phyloP scores from a whole-genome alignment of 306 rosid genomes.

The Phaseolus lunatus region DNA sequence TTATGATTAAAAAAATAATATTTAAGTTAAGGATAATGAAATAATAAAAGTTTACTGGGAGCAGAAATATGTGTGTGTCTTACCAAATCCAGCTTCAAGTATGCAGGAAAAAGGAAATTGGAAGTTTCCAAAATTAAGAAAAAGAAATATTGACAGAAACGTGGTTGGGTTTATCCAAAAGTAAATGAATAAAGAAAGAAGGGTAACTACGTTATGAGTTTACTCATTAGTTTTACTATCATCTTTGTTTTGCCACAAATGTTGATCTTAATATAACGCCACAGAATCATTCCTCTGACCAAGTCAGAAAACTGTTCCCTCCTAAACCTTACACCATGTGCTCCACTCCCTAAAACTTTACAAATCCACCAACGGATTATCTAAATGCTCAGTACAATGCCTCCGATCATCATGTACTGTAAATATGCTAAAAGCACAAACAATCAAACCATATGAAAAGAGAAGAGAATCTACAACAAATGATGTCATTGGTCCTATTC shows the following conservation, averaged over 20 bases:
- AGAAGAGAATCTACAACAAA: constrained; percentile 48
- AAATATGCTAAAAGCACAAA: constrained; percentile 35
- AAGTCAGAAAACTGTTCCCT: constrained; percentile 35
- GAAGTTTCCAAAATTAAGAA: neutral
- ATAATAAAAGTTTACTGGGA: neutral
- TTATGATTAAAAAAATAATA: too few relatives aligned
- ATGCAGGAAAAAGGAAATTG: neutral
- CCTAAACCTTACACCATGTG: constrained; percentile 30
- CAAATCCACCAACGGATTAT: constrained; percentile 13
- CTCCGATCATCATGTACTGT: constrained; percentile 30
- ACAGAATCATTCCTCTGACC: constrained; percentile 37
- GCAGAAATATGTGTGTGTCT: neutral
- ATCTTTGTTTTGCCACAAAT: constrained; percentile 1
- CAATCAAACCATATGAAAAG: constrained; percentile 28
- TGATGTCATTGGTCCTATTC: constrained; percentile 46
- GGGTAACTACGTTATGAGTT: neutral
- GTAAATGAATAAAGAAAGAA: neutral
- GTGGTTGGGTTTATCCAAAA: neutral
- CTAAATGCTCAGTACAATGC: neutral
- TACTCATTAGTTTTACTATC: neutral
- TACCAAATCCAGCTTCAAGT: neutral
- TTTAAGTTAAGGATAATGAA: too few relatives aligned
- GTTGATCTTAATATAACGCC: neutral
- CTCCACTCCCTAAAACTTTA: constrained; percentile 5
- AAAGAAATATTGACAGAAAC: neutral